Evolutionary conservation across 306 rosid species (phyloP).

Genomic region (Corylus heterophylla): DNA sequence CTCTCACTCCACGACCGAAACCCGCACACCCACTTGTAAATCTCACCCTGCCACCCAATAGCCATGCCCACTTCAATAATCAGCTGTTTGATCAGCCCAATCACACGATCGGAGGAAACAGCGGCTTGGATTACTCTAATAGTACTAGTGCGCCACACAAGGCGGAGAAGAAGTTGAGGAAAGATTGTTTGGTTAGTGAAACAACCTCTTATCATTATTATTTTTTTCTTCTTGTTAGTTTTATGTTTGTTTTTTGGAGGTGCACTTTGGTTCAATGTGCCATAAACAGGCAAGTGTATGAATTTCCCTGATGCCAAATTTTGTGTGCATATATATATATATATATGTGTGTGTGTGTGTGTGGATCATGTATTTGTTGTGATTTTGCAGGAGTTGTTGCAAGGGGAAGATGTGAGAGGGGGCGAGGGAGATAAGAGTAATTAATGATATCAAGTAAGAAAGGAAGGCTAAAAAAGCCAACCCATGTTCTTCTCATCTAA

Average conservation of each 20-base stretch:
- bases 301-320: constrained; percentile 3
- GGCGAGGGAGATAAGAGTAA: constrained; percentile 36
- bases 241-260: constrained; percentile 21
- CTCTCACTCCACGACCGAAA: constrained; percentile 30
- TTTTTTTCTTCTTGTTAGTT: constrained; percentile 28
- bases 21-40: constrained; percentile 25
- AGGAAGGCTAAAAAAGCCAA: constrained; percentile 17
- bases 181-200: constrained; percentile 56
- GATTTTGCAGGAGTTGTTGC: constrained; percentile 35
- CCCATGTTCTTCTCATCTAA: neutral
- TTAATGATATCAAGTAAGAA: constrained; percentile 53
- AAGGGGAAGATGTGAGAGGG: constrained; percentile 29
- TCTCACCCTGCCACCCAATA: constrained; percentile 3
- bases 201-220: neutral
- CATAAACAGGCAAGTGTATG: constrained; percentile 1
- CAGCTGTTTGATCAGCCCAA: constrained; percentile 52
- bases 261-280: constrained; percentile 55
- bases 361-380: constrained; percentile 14
- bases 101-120: constrained; percentile 39
- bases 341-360: too few relatives aligned
- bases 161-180: constrained; percentile 22
- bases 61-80: constrained; percentile 27
- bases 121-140: constrained; percentile 32
- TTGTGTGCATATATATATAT: too few relatives aligned
- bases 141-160: constrained; percentile 31